Conservation (phyloP, 192 early-diverging fungal genomes). For the Allomyces arbusculus region DNA sequence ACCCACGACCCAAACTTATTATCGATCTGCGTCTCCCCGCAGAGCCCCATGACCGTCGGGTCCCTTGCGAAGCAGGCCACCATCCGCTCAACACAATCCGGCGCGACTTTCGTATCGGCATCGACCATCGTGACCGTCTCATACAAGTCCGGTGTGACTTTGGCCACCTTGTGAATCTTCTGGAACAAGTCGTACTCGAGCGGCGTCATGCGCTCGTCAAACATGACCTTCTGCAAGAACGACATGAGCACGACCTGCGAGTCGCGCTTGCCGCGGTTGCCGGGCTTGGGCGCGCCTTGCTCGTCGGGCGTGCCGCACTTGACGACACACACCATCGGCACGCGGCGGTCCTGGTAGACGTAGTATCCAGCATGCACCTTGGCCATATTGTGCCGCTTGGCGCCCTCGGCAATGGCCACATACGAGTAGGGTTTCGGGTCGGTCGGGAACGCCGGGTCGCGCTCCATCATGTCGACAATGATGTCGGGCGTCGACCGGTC, state of each 20-base stretch:
- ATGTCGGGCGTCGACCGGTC: constrained; percentile 48
- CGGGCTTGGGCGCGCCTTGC: constrained; percentile 39
- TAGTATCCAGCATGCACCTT: constrained; percentile 85
- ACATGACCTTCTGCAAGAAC: constrained; percentile 28
- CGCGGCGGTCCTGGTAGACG: constrained; percentile 29
- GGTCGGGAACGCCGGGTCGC: constrained; percentile 36
- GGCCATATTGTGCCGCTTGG: constrained; percentile 81
- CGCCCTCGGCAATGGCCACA: constrained; percentile 77
- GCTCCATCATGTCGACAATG: constrained; percentile 56
- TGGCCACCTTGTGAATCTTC: constrained; percentile 54
- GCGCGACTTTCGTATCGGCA: constrained; percentile 75
- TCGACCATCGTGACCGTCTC: constrained; percentile 69
- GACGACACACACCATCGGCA: constrained; percentile 54
- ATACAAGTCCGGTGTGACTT: constrained; percentile 67
- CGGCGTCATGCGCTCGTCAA: constrained; percentile 75
- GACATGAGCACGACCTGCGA: constrained; percentile 58
- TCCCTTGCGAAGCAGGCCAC: constrained; percentile 70
- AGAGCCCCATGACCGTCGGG: constrained; percentile 69
- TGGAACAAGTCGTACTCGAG: constrained; percentile 79
- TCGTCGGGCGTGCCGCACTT: constrained; percentile 54
- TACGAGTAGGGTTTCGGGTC: constrained; percentile 53
- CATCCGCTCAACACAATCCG: constrained; percentile 51
- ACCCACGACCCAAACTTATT: constrained; percentile 79
- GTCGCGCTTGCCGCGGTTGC: constrained; percentile 88
- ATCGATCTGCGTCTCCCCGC: constrained; percentile 87